These are phyloP conservation scores for Blastomyces gilchristii DNA, from an alignment of 2,329 filamentous ascomycete species.

Conservation along the genomic window DNA sequence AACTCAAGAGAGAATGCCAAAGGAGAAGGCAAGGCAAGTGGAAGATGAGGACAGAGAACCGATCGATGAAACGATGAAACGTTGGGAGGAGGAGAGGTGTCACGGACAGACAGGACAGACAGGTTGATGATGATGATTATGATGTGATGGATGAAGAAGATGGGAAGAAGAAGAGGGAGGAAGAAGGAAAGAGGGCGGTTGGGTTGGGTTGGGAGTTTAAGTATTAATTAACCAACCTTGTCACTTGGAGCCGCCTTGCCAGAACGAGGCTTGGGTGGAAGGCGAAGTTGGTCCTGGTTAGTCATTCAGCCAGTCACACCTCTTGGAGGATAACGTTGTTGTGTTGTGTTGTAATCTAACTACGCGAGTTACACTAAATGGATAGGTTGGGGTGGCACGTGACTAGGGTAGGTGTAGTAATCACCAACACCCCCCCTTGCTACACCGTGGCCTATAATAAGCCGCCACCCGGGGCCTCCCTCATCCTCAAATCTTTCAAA, in stretches of 20 bases:
- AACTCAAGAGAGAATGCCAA: not conserved
- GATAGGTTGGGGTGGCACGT: too few species aligned
- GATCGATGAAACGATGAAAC: constrained; percentile 3
- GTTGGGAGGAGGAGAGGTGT: not conserved
- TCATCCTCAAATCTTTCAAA: too few species aligned
- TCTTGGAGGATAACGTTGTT: too few species aligned
- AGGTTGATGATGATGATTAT: constrained; percentile 7
- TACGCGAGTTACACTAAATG: too few species aligned
- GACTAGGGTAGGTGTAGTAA: too few species aligned
- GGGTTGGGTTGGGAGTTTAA: not conserved
- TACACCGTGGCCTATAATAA: too few species aligned
- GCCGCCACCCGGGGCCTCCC: too few species aligned
- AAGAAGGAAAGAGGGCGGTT: not conserved
- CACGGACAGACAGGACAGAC: constrained; percentile 11
- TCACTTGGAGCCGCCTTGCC: not conserved
- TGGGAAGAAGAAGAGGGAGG: constrained; percentile 7
- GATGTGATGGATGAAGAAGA: constrained; percentile 12
- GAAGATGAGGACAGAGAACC: not conserved
- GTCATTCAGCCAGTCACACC: too few species aligned
- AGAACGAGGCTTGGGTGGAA: not conserved
- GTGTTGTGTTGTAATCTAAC: too few species aligned
- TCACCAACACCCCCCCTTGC: too few species aligned
- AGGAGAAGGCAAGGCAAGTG: too few species aligned
- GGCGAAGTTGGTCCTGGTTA: too few species aligned
- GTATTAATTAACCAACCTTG: not conserved